phyloP scores from a whole-genome alignment of 148 eudicot species.

The Linanthus parryae region DNA sequence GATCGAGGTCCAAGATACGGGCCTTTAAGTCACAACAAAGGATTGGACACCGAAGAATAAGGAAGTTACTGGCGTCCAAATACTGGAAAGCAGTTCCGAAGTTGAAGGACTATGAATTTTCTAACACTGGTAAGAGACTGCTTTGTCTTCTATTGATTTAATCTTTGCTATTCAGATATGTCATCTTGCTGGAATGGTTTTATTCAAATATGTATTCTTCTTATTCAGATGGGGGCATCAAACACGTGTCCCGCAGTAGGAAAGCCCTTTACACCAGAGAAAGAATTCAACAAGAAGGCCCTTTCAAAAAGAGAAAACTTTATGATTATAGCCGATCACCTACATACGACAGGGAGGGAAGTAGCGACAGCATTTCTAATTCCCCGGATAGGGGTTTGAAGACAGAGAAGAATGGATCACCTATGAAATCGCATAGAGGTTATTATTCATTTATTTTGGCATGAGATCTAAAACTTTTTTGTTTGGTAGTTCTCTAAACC shows the following conservation, averaged over 20 bases:
- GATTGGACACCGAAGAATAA: conserved; percentile 43
- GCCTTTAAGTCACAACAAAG: conserved; percentile 40
- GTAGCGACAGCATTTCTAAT: conserved; percentile 79
- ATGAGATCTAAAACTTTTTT: not conserved
- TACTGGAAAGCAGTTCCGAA: conserved; percentile 81
- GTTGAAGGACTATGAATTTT: conserved; percentile 48
- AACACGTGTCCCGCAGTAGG: conserved; percentile 36
- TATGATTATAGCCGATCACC: conserved; percentile 36
- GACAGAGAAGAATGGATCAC: conserved; percentile 31
- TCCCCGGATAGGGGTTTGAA: conserved; percentile 48
- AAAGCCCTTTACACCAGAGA: conserved; percentile 43
- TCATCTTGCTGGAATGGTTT: not conserved
- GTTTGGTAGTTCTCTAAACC: conserved; percentile 2
- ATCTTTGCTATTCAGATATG: too few species aligned
- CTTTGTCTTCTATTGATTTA: conserved; percentile 15
- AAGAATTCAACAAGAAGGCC: conserved; percentile 47
- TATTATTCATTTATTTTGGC: conserved; percentile 4
- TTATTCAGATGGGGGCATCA: conserved; percentile 44
- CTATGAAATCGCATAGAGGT: conserved; percentile 49
- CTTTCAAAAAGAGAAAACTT: conserved; percentile 74
- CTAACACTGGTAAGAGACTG: conserved; percentile 42
- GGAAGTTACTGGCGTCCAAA: conserved; percentile 64
- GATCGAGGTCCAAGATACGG: conserved; percentile 43
- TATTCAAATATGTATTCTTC: not conserved
- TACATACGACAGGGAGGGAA: conserved; percentile 58